Evolutionary conservation across 352 stramenopile species (phyloP).

Genomic region (Pythium insidiosum): DNA sequence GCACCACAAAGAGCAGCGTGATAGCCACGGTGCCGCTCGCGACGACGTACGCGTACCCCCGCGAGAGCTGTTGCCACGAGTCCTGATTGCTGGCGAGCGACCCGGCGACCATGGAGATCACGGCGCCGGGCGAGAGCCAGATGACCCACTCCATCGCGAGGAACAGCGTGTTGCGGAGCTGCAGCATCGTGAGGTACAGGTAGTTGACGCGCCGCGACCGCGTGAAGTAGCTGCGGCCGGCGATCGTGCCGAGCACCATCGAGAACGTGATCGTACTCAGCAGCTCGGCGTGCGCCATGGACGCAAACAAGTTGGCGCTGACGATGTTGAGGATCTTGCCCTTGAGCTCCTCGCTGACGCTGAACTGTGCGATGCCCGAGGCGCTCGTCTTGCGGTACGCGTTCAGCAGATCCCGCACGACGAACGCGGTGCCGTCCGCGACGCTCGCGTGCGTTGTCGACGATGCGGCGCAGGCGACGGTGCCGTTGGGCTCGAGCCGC

Average conservation of each 20-base stretch:
- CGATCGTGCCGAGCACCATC: constrained; percentile 54
- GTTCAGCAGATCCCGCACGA: constrained; percentile 37
- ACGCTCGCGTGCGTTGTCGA: constrained; percentile 20
- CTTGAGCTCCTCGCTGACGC: constrained; percentile 51
- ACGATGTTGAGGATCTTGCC: constrained; percentile 45
- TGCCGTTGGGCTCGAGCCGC: constrained; percentile 4
- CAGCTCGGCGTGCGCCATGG: constrained; percentile 37
- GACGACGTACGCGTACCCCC: constrained; percentile 51
- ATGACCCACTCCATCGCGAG: constrained; percentile 66
- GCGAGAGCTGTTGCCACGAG: constrained; percentile 29
- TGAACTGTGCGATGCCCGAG: constrained; percentile 29
- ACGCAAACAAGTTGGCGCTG: constrained; percentile 50
- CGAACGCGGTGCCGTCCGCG: constrained; percentile 17
- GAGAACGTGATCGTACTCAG: constrained; percentile 63
- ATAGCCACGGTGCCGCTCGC: constrained; percentile 23
- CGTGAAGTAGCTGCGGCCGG: constrained; percentile 48
- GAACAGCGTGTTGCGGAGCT: constrained; percentile 73
- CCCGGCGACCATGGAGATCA: constrained; percentile 58
- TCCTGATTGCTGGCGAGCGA: constrained; percentile 32
- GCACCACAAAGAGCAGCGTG: constrained; percentile 43
- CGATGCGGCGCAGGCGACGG: constrained; percentile 2
- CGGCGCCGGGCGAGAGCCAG: constrained; percentile 51
- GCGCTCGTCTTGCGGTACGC: constrained; percentile 27
- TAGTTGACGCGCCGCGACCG: constrained; percentile 56
- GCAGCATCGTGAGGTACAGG: constrained; percentile 52